Conservation (phyloP, 306 rosid species). For the Prunus fruticosa region DNA sequence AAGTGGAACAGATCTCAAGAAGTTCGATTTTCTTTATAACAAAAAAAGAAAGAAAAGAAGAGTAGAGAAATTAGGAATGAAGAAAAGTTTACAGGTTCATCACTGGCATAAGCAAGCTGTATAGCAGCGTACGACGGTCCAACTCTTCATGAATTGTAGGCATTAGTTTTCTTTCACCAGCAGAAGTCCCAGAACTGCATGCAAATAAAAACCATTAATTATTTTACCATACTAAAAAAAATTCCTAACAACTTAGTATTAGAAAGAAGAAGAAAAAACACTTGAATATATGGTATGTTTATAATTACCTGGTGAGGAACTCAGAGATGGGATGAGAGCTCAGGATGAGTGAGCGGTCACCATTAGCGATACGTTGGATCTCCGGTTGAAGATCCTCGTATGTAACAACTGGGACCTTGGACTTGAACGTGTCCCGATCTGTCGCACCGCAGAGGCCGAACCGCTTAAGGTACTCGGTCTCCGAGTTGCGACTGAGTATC, state of each 20-base stretch:
- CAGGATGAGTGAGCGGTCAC: constrained; percentile 76
- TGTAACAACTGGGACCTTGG: constrained; percentile 62
- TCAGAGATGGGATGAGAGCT: constrained; percentile 73
- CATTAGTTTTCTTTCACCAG: constrained; percentile 87
- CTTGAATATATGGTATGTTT: not conserved
- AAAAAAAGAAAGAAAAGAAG: not conserved
- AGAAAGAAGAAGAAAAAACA: no score
- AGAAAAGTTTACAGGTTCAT: constrained; percentile 58
- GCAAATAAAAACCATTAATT: not conserved
- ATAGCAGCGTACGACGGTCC: constrained; percentile 76
- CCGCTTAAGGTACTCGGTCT: constrained; percentile 63
- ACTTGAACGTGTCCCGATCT: constrained; percentile 62
- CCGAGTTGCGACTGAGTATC: constrained; percentile 61
- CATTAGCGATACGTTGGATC: constrained; percentile 82
- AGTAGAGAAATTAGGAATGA: not conserved
- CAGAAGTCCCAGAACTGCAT: constrained; percentile 92
- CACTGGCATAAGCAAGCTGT: constrained; percentile 86
- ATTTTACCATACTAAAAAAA: not conserved
- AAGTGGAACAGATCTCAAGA: not conserved
- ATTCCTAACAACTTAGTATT: not conserved
- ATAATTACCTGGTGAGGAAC: constrained; percentile 75
- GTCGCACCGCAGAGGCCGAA: constrained; percentile 62
- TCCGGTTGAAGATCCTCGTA: constrained; percentile 81
- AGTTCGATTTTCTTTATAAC: not conserved
- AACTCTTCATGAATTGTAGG: constrained; percentile 74